Conservation (phyloP, 129 eudicot species). For the Logfia minima region DNA sequence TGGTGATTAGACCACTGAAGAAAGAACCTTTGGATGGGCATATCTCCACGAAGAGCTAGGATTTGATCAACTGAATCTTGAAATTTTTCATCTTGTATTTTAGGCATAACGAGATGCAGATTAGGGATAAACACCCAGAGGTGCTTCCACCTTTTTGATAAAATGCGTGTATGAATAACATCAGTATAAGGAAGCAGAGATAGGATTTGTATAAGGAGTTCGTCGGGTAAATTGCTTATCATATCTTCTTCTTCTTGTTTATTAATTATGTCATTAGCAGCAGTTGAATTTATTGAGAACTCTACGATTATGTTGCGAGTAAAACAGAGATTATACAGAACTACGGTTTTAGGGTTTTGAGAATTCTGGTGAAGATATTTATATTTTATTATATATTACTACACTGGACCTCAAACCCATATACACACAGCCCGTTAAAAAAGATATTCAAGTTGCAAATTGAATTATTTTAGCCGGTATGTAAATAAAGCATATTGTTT, state of each 20-base stretch:
- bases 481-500: no score
- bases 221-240: constrained; percentile 17
- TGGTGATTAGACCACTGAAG: constrained; percentile 15
- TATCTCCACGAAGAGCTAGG: constrained; percentile 5
- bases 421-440: no score
- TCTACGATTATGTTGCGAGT: no score
- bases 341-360: no score
- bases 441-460: no score
- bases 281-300: no score
- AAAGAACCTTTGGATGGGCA: constrained; percentile 12
- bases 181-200: constrained; percentile 15
- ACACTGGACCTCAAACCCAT: no score
- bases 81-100: constrained; percentile 10
- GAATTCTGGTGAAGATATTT: no score
- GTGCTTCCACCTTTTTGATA: background rate
- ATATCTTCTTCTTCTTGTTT: background rate
- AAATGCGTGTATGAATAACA: background rate
- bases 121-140: background rate
- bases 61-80: constrained; percentile 22
- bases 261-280: no score
- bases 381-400: no score
- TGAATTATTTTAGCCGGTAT: no score
- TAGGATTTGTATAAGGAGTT: constrained; percentile 1
- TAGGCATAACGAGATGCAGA: constrained; percentile 22
- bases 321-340: no score